Conservation (phyloP, 116 monocot species). For the Zostera marina region DNA sequence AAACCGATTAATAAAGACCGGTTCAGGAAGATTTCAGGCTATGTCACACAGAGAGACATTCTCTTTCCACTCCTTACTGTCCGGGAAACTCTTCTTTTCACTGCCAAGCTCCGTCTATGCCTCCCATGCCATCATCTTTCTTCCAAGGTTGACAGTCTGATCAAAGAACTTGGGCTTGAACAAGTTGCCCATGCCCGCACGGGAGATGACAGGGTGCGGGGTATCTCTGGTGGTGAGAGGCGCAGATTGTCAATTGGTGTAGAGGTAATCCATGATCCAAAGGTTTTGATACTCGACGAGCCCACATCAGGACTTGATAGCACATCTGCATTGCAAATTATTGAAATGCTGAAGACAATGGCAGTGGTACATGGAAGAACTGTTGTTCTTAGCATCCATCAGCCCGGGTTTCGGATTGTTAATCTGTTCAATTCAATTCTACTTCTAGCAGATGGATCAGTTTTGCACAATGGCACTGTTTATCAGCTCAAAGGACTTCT, state of each 20-base stretch:
- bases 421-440: slow-evolving; percentile 55
- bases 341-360: slow-evolving; percentile 59
- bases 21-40: slow-evolving; percentile 34
- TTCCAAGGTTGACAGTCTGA: slow-evolving; percentile 27
- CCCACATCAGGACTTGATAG: slow-evolving; percentile 92
- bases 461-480: slow-evolving; percentile 55
- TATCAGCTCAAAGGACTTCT: slow-evolving; percentile 36
- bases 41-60: slow-evolving; percentile 45
- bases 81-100: slow-evolving; percentile 41
- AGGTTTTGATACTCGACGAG: slow-evolving; percentile 75
- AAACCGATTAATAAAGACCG: slow-evolving; percentile 9
- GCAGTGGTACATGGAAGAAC: slow-evolving; percentile 57
- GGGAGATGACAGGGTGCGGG: slow-evolving; percentile 22
- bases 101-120: slow-evolving; percentile 33
- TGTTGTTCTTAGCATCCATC: slow-evolving; percentile 79
- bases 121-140: slow-evolving; percentile 5
- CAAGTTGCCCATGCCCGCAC: slow-evolving; percentile 33
- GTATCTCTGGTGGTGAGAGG: slow-evolving; percentile 73
- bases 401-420: slow-evolving; percentile 65
- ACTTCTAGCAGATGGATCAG: slow-evolving; percentile 53
- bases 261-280: slow-evolving; percentile 58
- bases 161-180: slow-evolving; percentile 47
- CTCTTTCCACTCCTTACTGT: slow-evolving; percentile 74
- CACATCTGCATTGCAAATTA: slow-evolving; percentile 64
- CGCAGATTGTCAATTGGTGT: slow-evolving; percentile 74